Base-by-base conservation (phyloP, 2,329 filamentous ascomycete species). In the Elsinoe fawcettii region DNA sequence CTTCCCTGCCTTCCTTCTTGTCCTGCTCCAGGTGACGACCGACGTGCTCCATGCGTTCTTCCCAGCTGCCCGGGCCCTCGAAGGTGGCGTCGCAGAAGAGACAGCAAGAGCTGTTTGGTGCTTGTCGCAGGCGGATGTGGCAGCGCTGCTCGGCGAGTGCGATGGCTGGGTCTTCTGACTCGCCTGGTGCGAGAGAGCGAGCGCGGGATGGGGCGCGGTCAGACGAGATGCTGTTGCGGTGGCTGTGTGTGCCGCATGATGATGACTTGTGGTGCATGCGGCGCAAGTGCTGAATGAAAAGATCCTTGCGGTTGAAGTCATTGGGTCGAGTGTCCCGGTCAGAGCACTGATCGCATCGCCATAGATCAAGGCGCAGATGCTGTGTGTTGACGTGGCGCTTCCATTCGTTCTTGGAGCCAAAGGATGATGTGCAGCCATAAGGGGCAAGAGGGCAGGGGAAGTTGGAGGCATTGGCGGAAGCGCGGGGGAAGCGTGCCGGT, bases 391-490 rank as follows among this genome's bases (percentile, higher is more conserved):
- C 83, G 67, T 97, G 92, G 0, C 92, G 83, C 71, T 96, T 96
- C 92, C 92, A 96, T 70, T 96, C 91, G 68, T 96, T 96, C 74
- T 95, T 96, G 63, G 80, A 85, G 2, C 80, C 79, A 66, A 96
- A 96, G 0, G 79, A 83, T 2, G 83, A 81, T 0, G 61, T 62
- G 72, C 92, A 97, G 32, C 86, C 87, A 58, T 90, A 93, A 57
- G 82, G 84, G 27, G 81, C 75, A 69, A 96, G 90, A 58, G 89
- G 83, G 70, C 92, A 97, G 22, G 79, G 76, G 66, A 92, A 93
- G 0, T 82, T 57, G 27, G 56, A 58, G 56, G 34, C 49, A 7
- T 12, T 12, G 79, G 0, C 81, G 79, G 1, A 75, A 20, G 54
- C 41, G 43, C 54, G 54, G 9, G 41, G 25, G 37, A 46, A 46